phyloP scores from a whole-genome alignment of 2,329 filamentous ascomycete species.

The Fusarium sp. region DNA sequence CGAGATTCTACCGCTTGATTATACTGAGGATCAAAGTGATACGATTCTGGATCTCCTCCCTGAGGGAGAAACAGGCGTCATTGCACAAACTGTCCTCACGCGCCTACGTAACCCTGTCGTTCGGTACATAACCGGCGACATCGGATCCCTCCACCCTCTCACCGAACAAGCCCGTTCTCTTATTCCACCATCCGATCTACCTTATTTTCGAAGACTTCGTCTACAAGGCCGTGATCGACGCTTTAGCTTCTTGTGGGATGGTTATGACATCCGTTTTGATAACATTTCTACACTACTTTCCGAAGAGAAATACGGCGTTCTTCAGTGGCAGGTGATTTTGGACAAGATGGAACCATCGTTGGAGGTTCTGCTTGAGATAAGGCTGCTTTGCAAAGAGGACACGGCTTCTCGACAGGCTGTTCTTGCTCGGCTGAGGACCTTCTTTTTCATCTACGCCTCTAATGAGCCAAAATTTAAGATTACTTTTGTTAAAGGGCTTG shows the following conservation, averaged over 20 bases:
- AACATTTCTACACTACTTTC: constrained; percentile 46
- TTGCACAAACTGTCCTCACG: constrained; percentile 58
- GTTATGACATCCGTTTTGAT: constrained; percentile 54
- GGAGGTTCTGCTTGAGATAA: constrained; percentile 45
- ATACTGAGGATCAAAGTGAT: neutral
- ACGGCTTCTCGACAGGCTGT: constrained; percentile 29
- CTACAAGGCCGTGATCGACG: constrained; percentile 57
- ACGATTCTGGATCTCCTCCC: constrained; percentile 31
- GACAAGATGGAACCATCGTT: constrained; percentile 44
- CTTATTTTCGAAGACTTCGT: constrained; percentile 52
- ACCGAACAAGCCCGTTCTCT: constrained; percentile 31
- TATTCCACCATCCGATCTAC: constrained; percentile 40
- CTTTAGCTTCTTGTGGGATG: constrained; percentile 59
- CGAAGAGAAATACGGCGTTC: constrained; percentile 45
- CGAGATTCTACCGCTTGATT: constrained; percentile 52
- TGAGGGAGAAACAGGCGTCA: constrained; percentile 52
- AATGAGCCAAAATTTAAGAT: constrained; percentile 52
- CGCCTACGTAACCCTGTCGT: constrained; percentile 58
- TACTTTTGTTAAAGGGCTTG: constrained; percentile 53
- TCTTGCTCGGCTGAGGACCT: constrained; percentile 38
- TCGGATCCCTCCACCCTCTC: constrained; percentile 56
- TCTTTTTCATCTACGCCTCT: constrained; percentile 42
- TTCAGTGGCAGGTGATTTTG: constrained; percentile 60
- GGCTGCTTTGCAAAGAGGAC: constrained; percentile 43
- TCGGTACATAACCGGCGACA: constrained; percentile 58